Base-by-base conservation (phyloP, 768 basidiomycete species). In the Lentinula raphanica region DNA sequence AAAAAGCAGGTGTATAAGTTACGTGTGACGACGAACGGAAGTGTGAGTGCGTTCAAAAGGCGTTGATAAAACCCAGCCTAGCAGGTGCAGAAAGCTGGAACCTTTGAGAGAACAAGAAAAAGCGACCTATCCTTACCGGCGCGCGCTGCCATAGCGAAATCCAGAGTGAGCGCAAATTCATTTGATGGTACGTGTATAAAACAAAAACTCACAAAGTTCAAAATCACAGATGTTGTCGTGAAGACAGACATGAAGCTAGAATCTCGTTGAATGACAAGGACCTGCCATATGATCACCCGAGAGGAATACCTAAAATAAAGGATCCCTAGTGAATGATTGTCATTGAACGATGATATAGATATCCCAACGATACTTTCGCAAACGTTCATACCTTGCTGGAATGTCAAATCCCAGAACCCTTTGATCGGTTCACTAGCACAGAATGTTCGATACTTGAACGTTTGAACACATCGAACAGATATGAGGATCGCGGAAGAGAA, bases 41-140 rank as follows among this genome's bases (percentile, higher is more conserved):
- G 57, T 1, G 65, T 66, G 27, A 66, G 62, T 2, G 67, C 68
- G 36, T 68, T 68, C 3, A 66, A 61, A 11, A 68, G 63, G 32
- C 68, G 64, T 60, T 71, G 69, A 21, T 68, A 58, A 56, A 71
- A 68, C 9, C 68, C 67, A 27, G 65, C 61, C 67, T 70, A 13
- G 21, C 15, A 27, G 11, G 12, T 42, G 35, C 15, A 2, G 25
- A 27, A 17, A 8, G 4, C 21, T 45, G 7, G 44, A 48, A 8
- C 12, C 13, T n/a, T 40, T 36, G 13, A 17, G 15, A 25, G 6
- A 15, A 49, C 64, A 58, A 35, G 9, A 21, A 8, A 1, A 8
- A 1, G 21, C 21, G 9, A 23, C 54, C n/a, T 6, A 23, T 5
- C 21, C 44, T 56, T 27, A 67, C 66, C 32, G 64, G 65, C 11